Evolutionary conservation across 495 filamentous ascomycete genomes (phyloP).

Genomic region (Aspergillus hancockii): DNA sequence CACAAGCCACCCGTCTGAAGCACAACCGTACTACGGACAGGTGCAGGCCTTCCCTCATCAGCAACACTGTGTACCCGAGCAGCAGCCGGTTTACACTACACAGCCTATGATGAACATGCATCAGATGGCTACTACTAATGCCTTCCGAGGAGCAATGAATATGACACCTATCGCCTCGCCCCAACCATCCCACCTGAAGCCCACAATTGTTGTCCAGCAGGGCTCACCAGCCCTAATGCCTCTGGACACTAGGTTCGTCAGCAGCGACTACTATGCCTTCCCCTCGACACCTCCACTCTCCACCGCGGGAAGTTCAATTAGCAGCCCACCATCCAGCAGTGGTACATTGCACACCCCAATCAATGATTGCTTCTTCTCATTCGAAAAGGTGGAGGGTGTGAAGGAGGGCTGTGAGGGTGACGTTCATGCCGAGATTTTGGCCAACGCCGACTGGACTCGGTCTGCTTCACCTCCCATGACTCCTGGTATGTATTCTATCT

Average conservation of each 20-base stretch:
- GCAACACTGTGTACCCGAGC: constrained; percentile 35
- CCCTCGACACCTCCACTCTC: constrained; percentile 90
- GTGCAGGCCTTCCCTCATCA: constrained; percentile 45
- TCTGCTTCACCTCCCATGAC: constrained; percentile 84
- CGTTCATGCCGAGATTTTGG: constrained; percentile 72
- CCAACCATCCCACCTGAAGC: constrained; percentile 72
- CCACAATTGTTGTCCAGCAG: constrained; percentile 68
- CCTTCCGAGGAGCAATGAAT: constrained; percentile 55
- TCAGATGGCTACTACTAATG: constrained; percentile 63
- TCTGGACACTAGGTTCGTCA: constrained; percentile 74
- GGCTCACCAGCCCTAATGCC: constrained; percentile 71
- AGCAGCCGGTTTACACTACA: constrained; percentile 38
- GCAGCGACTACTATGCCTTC: constrained; percentile 69
- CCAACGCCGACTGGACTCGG: constrained; percentile 73
- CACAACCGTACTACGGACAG: constrained; percentile 49
- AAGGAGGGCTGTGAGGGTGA: constrained; percentile 81
- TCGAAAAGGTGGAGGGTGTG: constrained; percentile 73
- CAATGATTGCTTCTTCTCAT: constrained; percentile 73
- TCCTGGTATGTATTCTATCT: constrained; percentile 73
- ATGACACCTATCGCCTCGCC: constrained; percentile 81
- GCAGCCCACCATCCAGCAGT: constrained; percentile 79
- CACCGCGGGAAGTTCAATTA: constrained; percentile 76
- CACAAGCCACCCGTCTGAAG: constrained; percentile 66
- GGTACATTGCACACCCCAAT: constrained; percentile 80
- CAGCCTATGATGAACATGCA: constrained; percentile 70